Evolutionary conservation across 345 rosid genomes (phyloP).

Genomic region (Salix caprea): DNA sequence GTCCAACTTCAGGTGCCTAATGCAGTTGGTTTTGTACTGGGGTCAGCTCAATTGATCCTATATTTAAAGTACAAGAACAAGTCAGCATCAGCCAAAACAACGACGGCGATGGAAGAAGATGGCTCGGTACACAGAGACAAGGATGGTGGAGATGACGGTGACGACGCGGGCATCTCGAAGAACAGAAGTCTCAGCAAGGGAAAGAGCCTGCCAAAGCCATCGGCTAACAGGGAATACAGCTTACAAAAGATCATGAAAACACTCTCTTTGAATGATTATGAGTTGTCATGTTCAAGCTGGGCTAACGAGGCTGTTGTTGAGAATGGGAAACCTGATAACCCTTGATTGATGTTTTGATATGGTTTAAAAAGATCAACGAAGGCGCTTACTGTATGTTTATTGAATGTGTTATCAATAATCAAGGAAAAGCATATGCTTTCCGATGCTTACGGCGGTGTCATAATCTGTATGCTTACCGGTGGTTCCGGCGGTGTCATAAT

Average conservation of each 20-base stretch:
- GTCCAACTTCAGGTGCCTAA: constrained; percentile 44
- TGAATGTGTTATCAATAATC: no score
- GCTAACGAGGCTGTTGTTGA: not conserved
- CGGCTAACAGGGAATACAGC: constrained; percentile 22
- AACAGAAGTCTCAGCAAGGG: constrained; percentile 13
- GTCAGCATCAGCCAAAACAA: constrained; percentile 10
- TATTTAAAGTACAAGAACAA: constrained; percentile 39
- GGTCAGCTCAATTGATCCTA: constrained; percentile 47
- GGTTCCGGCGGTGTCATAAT: no score
- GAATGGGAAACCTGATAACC: not conserved
- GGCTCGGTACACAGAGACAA: constrained; percentile 15
- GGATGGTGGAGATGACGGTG: not conserved
- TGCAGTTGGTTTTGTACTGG: constrained; percentile 42
- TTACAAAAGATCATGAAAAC: constrained; percentile 26
- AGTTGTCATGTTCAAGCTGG: constrained; percentile 22
- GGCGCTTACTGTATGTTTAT: no score
- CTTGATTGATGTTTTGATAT: not conserved
- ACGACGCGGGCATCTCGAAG: not conserved
- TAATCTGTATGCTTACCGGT: no score
- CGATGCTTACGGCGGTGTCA: no score
- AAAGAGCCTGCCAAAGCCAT: constrained; percentile 27
- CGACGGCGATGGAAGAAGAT: constrained; percentile 24
- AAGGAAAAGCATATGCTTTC: no score
- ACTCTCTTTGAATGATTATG: constrained; percentile 24
- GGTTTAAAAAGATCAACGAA: no score